These are phyloP conservation scores for Penicillium sp. DNA, from an alignment of 2,329 filamentous ascomycete species.

Conservation along the genomic window DNA sequence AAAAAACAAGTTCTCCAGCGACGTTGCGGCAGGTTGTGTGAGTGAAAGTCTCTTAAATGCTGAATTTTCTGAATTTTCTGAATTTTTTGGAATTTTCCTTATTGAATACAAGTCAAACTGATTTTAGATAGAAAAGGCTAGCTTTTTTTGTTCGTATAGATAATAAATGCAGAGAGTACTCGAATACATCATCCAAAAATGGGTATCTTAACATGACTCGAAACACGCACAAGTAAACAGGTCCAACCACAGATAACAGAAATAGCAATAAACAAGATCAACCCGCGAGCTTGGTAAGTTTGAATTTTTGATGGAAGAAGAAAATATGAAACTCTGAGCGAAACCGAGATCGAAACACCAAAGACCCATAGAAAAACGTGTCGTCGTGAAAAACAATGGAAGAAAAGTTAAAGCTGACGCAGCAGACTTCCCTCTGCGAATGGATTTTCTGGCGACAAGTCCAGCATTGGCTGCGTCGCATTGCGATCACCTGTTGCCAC, in stretches of 20 bases:
- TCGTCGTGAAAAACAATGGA: neutral
- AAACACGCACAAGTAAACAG: neutral
- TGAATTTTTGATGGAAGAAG: neutral
- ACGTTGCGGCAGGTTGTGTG: too few relatives aligned
- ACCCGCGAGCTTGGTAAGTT: neutral
- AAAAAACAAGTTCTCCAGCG: too few relatives aligned
- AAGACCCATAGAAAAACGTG: neutral
- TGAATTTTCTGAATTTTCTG: too few relatives aligned
- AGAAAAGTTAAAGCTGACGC: conserved; percentile 24
- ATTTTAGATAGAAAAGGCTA: neutral
- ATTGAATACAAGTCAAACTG: too few relatives aligned
- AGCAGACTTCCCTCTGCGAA: conserved; percentile 48
- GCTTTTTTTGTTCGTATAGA: too few relatives aligned
- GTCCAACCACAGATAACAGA: neutral
- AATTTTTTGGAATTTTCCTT: too few relatives aligned
- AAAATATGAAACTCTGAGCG: neutral
- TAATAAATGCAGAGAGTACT: neutral
- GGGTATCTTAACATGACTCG: conserved; percentile 2
- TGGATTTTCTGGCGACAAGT: conserved; percentile 41
- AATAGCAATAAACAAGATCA: neutral
- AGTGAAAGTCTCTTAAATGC: too few relatives aligned
- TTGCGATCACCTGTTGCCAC: conserved; percentile 41
- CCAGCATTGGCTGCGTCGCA: conserved; percentile 43
- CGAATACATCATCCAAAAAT: neutral
- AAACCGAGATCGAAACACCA: neutral